A percentile compares a stretch with the other conserved stretches of the same genome.
These are phyloP conservation scores for Scleroderma citrinum DNA, from an alignment of 768 basidiomycete species.

Conservation along the genomic window DNA sequence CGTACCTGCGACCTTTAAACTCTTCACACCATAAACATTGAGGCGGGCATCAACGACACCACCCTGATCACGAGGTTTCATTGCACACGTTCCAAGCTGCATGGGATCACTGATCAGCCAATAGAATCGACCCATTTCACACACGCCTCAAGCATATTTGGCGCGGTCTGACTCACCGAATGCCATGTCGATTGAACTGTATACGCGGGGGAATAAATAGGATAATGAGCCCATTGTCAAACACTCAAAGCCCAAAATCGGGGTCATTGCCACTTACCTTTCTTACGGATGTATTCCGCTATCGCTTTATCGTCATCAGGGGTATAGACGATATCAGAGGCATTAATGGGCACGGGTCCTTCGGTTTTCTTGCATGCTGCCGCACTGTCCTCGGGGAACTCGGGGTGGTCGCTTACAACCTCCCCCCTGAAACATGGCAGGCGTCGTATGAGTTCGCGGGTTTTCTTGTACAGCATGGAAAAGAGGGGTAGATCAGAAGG, in stretches of 20 bases:
- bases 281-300: constrained; percentile 18
- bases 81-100: constrained; percentile 62
- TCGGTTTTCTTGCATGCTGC: constrained; percentile 19
- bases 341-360: constrained; percentile 17
- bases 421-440: constrained; percentile 33
- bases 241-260: too few species aligned
- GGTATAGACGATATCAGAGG: constrained; percentile 30
- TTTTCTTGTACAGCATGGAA: constrained; percentile 49
- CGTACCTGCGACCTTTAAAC: constrained; percentile 57
- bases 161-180: constrained; percentile 8
- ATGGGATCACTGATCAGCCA: not conserved
- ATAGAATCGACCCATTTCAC: not conserved
- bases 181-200: constrained; percentile 11
- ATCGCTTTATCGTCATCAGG: constrained; percentile 31
- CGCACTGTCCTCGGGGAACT: constrained; percentile 23
- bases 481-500: constrained; percentile 38
- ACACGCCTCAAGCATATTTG: not conserved
- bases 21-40: constrained; percentile 56
- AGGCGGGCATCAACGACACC: constrained; percentile 60
- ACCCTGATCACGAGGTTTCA: constrained; percentile 53
- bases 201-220: not conserved
- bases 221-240: too few species aligned
- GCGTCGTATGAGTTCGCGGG: constrained; percentile 49
- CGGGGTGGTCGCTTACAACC: constrained; percentile 15
- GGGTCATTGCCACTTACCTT: constrained; percentile 3